Percentiles rank a stretch among this genome's conserved stretches.
phyloP scores from a whole-genome alignment of 2,329 filamentous ascomycete genomes.

The Rhinocladiella similis region DNA sequence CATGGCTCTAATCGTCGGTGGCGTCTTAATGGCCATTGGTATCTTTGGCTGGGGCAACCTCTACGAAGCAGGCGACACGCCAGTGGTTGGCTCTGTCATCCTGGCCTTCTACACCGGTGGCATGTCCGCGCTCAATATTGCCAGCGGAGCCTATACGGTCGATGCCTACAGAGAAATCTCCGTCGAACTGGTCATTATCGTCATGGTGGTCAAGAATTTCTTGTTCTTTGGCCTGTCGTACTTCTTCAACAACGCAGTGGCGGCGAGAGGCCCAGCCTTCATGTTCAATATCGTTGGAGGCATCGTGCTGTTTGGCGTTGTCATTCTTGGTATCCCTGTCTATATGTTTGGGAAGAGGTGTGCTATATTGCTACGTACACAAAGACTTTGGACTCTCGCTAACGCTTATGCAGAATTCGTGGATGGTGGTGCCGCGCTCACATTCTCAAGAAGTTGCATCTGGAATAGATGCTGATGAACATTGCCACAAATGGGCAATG shows the following conservation, averaged over 20 bases:
- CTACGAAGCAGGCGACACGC: not conserved
- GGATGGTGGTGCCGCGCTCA: too few relatives aligned
- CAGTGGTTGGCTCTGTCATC: not conserved
- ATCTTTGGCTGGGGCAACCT: not conserved
- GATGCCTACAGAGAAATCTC: not conserved
- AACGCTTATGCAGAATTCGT: too few relatives aligned
- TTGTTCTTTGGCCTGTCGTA: not conserved
- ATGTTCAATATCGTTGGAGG: not conserved
- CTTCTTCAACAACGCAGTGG: not conserved
- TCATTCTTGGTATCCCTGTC: not conserved
- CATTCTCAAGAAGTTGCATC: too few relatives aligned
- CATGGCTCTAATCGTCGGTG: not conserved
- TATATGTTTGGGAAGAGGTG: not conserved
- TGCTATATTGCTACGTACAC: too few relatives aligned
- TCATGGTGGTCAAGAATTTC: not conserved
- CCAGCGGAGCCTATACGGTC: not conserved
- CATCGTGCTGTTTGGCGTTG: not conserved
- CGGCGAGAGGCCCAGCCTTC: not conserved
- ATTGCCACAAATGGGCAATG: too few relatives aligned
- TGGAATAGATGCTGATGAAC: too few relatives aligned
- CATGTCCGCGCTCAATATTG: not conserved
- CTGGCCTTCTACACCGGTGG: not conserved
- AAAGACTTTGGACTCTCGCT: too few relatives aligned
- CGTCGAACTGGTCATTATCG: not conserved
- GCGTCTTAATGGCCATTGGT: not conserved